Base-by-base conservation (phyloP, 352 stramenopile species). In the Globisporangium perplexum region DNA sequence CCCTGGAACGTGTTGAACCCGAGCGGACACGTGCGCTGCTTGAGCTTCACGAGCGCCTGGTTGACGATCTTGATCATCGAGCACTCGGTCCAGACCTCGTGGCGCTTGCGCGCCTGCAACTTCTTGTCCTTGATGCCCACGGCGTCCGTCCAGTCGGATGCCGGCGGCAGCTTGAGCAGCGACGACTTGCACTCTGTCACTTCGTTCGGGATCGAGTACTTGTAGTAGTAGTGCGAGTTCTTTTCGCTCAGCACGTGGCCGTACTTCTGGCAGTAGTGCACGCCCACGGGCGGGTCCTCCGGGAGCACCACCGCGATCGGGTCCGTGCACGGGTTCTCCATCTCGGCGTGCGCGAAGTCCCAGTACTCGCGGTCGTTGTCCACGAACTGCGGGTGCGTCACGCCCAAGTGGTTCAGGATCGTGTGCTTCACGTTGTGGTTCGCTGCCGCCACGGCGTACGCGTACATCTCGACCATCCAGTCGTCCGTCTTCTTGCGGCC, bases 181-280 rank as follows among this genome's bases (percentile, higher is more conserved):
- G 69, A 56, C 17, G 68, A 66, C 24, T 73, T 65, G 60, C 73
- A 83, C n/a, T 67, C 57, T 7, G 67, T 57, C 23, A 83, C 47
- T 38, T 71, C 67, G 47, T 77, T 61, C 18, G 73, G 71, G n/a
- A 83, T 36, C 28, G 71, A 59, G 50, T 81, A 83, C 49, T 83
- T 81, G 70, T 80, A 83, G 59, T 73, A 81, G 41, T 77, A 65
- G 47, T 74, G 68, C 7, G 70, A 71, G 20, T 75, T 61, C 45
- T 68, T 63, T 14, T 74, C 53, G 14, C 62, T 63, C 50, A 74
- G 57, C 18, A 76, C 59, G 35, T 74, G 75, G 47, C 73, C 72
- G 28, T 77, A 81, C 47, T 74, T 75, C 59, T 72, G 61, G 57
- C 45, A 69, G 58, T 57, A 72, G 43, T 72, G 65, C 5, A 72